Evolutionary conservation across 306 rosid species (phyloP).

Genomic region (Quercus bicolor): DNA sequence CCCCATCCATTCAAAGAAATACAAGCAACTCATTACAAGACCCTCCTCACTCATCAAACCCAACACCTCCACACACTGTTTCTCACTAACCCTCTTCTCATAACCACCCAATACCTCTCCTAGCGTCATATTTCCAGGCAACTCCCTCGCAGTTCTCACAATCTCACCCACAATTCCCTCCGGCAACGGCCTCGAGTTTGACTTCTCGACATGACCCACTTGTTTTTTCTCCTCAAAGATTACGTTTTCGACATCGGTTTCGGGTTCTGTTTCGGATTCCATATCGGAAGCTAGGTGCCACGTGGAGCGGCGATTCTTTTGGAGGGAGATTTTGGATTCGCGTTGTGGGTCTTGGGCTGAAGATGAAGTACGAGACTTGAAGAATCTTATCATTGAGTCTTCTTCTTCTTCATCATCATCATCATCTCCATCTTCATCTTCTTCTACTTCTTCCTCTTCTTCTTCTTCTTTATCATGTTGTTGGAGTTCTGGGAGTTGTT

Average conservation of each 20-base stretch:
- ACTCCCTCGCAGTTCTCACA: conserved; percentile 51
- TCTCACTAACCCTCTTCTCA: conserved; percentile 48
- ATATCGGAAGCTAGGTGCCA: conserved; percentile 56
- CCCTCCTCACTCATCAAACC: conserved; percentile 51
- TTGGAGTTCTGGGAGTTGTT: not conserved
- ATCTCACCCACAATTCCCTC: conserved; percentile 57
- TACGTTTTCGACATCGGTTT: conserved; percentile 1
- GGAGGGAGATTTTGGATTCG: conserved; percentile 46
- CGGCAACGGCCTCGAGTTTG: conserved; percentile 15
- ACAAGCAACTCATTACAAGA: conserved; percentile 50
- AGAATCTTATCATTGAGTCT: conserved; percentile 62
- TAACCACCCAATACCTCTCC: conserved; percentile 61
- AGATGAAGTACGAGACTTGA: conserved; percentile 36
- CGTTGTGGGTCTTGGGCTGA: conserved; percentile 47
- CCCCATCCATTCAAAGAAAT: conserved; percentile 92
- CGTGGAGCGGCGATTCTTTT: conserved; percentile 43
- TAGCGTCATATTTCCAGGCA: conserved; percentile 55
- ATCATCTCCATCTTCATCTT: not conserved
- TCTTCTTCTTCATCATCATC: conserved; percentile 27
- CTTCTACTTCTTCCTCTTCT: conserved; percentile 20
- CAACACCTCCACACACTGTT: conserved; percentile 58
- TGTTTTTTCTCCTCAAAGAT: conserved; percentile 15
- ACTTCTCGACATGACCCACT: conserved; percentile 1
- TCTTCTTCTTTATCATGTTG: conserved; percentile 1
- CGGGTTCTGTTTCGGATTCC: conserved; percentile 28